Evolutionary conservation across 192 early-diverging fungal genomes (phyloP), one percentile per base, ranked within the genome.

Genomic region (Pilobolus umbonatus): DNA sequence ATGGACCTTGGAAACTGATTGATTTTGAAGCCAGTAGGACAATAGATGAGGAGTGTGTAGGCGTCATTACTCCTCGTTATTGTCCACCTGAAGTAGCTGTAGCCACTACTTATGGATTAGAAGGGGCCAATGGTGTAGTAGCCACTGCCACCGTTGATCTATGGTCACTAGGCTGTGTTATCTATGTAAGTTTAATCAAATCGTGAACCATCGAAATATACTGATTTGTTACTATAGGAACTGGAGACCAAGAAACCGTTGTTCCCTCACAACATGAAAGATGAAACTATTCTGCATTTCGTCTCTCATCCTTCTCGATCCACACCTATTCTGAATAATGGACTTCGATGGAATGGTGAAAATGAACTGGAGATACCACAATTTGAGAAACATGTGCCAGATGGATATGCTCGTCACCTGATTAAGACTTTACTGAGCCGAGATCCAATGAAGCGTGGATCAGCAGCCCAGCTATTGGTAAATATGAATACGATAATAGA

Each of bases 71-170:
- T 11, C 73, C 72, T 26, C 67, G 77, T 2, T 79, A 79, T 24
- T 79, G 77, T 50, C 73, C 73, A 8, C 77, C 77, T 30, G 77
- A 79, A 39, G 74, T 79, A 0, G 77, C 77, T 3, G 48, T 65
- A 19, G 77, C 71, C 43, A 78, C 76, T 3, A 74, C 69, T 0
- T 65, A 72, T n/a, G 73, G 73, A n/a, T 55, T 73, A 11, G 68
- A 71, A 47, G 67, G 68, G 9, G 62, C 65, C 7, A 71, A 65
- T 9, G 77, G 77, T 5, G 77, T 79, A 0, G 72, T 70, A 14
- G 77, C 77, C 12, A 64, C 72, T 6, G 74, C 65, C 17, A 75
- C 73, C 36, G 72, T 79, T 8, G 77, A 79, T 43, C 49, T 75
- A 19, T 79, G 77, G 77, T 71, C 77, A 0, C 64, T 79, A 40